Evolutionary conservation across 1,284 basidiomycete species (phyloP).

Genomic region (Cerioporus squamosus): DNA sequence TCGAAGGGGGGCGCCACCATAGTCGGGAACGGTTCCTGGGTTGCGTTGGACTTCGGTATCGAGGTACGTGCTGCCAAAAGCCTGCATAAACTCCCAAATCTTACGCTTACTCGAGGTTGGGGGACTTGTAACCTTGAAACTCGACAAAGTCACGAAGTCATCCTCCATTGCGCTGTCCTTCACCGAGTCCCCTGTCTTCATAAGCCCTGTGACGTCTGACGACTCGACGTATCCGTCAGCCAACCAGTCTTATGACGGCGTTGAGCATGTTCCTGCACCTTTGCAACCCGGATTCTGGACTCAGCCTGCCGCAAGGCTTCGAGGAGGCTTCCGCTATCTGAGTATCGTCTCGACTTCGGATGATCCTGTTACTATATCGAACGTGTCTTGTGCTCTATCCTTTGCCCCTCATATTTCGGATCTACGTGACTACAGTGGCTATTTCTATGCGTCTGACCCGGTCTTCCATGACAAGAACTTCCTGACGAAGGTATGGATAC

Average conservation of each 20-base stretch:
- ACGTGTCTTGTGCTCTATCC: constrained; percentile 56
- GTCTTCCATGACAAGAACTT: constrained; percentile 52
- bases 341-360: constrained; percentile 49
- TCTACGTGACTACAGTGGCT: constrained; percentile 56
- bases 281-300: constrained; percentile 49
- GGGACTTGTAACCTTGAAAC: constrained; percentile 46
- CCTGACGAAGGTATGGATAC: constrained; percentile 48
- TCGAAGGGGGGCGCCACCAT: constrained; percentile 36
- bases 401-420: constrained; percentile 60
- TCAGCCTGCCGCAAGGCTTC: constrained; percentile 47
- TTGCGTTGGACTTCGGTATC: constrained; percentile 51
- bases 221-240: constrained; percentile 43
- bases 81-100: background rate
- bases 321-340: constrained; percentile 62
- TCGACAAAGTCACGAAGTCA: constrained; percentile 34
- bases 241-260: constrained; percentile 50
- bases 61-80: constrained; percentile 38
- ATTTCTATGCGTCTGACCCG: constrained; percentile 56
- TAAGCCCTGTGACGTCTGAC: constrained; percentile 47
- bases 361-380: constrained; percentile 45
- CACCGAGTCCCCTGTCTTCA: constrained; percentile 52
- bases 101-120: constrained; percentile 40
- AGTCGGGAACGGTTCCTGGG: constrained; percentile 42
- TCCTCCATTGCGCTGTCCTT: constrained; percentile 50
- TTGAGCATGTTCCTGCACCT: constrained; percentile 44